Base-by-base conservation (phyloP, 1,284 basidiomycete genomes). In the Trametes versicolor region DNA sequence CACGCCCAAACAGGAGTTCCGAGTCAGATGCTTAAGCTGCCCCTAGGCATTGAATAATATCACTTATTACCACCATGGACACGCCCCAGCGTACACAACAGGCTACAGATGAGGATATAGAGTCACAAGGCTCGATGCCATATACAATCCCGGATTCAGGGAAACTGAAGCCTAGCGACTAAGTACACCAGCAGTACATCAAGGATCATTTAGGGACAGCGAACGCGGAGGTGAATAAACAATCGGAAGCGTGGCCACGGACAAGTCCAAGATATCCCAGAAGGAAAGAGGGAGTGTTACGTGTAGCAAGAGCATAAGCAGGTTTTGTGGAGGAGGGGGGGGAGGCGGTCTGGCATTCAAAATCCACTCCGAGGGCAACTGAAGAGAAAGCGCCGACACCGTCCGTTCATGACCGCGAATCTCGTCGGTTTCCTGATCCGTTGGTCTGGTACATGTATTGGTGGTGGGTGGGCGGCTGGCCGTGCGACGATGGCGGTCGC, bases 391-490 rank as follows among this genome's bases (percentile, higher is more conserved):
- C 29, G 15, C 48, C 23, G 15, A 43, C 4, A 58, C 0, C 47
- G 58, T 25, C 36, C 32, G n/a, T 12, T 65, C 60, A 68, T 53
- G 63, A 57, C 51, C 63, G 62, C 27, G 70, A 71, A 45, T 70
- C 71, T 59, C 64, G 52, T 52, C 67, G 41, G 23, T 32, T 45
- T 10, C 48, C 50, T 12, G 66, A 48, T 6, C 80, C 83, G 65
- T 81, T 82, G 47, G 82, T 76, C 48, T 80, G 78, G 63, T 80
- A 84, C 76, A 83, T 81, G 70, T 79, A 84, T 59, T 80, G 82
- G 68, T 82, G 81, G 36, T 74, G 72, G 21, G 79, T 65, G n/a
- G 75, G 64, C 2, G 75, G 66, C 29, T 73, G 71, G 6, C 72
- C 70, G 47, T 77, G 74, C 15, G 78, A 75, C 19, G 80, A 75